These are phyloP conservation scores for Monoraphidium neglectum DNA, from an alignment of 139 green algal species.

Conservation along the genomic window DNA sequence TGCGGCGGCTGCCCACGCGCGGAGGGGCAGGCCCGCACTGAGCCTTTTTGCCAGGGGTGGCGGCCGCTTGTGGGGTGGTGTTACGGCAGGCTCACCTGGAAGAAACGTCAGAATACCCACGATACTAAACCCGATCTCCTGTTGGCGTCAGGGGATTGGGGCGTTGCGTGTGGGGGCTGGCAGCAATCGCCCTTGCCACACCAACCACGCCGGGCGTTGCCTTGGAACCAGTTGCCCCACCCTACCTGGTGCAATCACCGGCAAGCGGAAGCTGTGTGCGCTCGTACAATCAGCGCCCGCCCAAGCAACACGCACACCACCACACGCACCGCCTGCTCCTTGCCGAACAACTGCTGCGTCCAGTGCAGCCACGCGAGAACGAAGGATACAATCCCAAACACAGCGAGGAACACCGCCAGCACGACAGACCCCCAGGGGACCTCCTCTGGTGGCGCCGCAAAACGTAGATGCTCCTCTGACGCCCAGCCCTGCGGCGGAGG, in stretches of 20 bases:
- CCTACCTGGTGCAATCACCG: background rate
- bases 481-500: too few species aligned
- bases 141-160: background rate
- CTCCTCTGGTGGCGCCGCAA: conserved; percentile 14
- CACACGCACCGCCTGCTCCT: conserved; percentile 48
- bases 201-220: background rate
- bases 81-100: conserved; percentile 28
- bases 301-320: too few species aligned
- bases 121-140: conserved; percentile 55
- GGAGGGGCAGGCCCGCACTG: too few species aligned
- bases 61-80: background rate
- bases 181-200: too few species aligned
- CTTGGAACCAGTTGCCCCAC: background rate
- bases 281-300: too few species aligned
- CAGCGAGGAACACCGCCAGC: conserved; percentile 43
- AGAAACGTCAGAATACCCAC: conserved; percentile 46
- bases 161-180: background rate
- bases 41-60: too few species aligned
- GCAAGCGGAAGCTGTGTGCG: background rate
- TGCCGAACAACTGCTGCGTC: conserved; percentile 51
- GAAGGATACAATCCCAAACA: conserved; percentile 40
- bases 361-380: conserved; percentile 57
- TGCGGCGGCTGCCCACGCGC: background rate
- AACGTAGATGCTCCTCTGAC: conserved; percentile 11
- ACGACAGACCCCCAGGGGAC: conserved; percentile 36